A percentile compares a stretch with the other conserved stretches of the same genome.
phyloP scores from a whole-genome alignment of 2,329 filamentous ascomycete genomes.

The Fusarium siculi region DNA sequence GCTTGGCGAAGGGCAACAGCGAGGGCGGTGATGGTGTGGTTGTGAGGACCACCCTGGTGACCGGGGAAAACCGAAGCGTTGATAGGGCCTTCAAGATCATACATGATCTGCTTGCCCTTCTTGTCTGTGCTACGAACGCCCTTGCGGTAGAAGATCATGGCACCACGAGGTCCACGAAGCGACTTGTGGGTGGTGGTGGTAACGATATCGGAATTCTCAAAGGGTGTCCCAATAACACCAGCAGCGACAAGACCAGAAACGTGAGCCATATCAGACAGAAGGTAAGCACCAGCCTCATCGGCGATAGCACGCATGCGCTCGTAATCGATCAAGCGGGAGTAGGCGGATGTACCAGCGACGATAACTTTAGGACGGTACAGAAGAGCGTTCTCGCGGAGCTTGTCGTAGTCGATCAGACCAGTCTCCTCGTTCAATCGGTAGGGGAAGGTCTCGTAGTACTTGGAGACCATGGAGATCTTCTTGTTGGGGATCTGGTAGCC shows the following conservation, averaged over 20 bases:
- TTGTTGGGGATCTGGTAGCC: conserved; percentile 92
- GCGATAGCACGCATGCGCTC: conserved; percentile 86
- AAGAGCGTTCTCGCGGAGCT: conserved; percentile 83
- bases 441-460: conserved; percentile 96
- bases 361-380: conserved; percentile 94
- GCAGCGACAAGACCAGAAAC: conserved; percentile 92
- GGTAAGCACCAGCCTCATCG: conserved; percentile 88
- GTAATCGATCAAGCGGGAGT: conserved; percentile 94
- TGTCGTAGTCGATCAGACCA: conserved; percentile 91
- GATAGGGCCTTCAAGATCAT: conserved; percentile 91
- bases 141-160: conserved; percentile 98
- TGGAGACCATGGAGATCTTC: conserved; percentile 95
- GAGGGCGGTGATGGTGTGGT: conserved; percentile 96
- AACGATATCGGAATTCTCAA: conserved; percentile 88
- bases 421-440: conserved; percentile 90
- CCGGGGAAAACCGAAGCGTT: conserved; percentile 96
- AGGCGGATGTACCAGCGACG: conserved; percentile 91
- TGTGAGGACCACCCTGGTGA: conserved; percentile 96
- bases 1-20: conserved; percentile 93
- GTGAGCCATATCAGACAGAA: conserved; percentile 95
- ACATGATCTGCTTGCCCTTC: conserved; percentile 78
- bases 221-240: conserved; percentile 88
- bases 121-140: conserved; percentile 86
- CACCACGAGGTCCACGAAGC: conserved; percentile 89
- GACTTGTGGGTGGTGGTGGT: conserved; percentile 99